Base-by-base conservation (phyloP, 345 rosid genomes). In the Euphorbia peplus region DNA sequence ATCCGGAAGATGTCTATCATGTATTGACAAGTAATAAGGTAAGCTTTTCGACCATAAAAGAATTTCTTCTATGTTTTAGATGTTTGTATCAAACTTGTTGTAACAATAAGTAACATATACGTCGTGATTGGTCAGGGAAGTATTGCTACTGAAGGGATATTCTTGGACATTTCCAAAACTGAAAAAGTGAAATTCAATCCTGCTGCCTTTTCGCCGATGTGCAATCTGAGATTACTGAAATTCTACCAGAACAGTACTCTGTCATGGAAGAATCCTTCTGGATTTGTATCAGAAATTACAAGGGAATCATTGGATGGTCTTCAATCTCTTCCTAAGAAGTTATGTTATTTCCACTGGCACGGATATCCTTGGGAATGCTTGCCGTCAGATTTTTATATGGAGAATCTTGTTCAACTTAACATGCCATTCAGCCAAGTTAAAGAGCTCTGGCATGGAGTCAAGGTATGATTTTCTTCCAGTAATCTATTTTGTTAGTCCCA, bases 191-290 rank as follows among this genome's bases (percentile, higher is more conserved):
- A 30, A 24, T 22, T 68, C 18, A 47, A 37, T 25, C 37, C 73
- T 47, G 28, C 8, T 60, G 56, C 47, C 8, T 69, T 69, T 32
- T 46, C 60, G 46, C 32, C 11, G 9, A 69, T 69, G 73, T 48
- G 39, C 26, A 60, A 48, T 14, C 19, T 69, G 64, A 69, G 73
- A 37, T 60, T 69, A 58, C 59, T 69, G 0, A 60, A 60, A 69
- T 19, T 69, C 19, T 52, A 50, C 35, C 66, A 62, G 21, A 62
- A 41, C 32, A 62, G 52, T 51, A 22, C 18, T 15, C 46, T 62
- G 66, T 62, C 66, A 2, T 62, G 66, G 66, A 62, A 62, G 26
- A 62, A 62, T n/a, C 66, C 66, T 21, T 37, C 66, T 41, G 66
- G 66, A 16, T 62, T 41, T 22, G 14, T 62, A 22, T 62, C 66